Evolutionary conservation across 2,329 filamentous ascomycete species (phyloP).

Genomic region (Colletotrichum lentis): DNA sequence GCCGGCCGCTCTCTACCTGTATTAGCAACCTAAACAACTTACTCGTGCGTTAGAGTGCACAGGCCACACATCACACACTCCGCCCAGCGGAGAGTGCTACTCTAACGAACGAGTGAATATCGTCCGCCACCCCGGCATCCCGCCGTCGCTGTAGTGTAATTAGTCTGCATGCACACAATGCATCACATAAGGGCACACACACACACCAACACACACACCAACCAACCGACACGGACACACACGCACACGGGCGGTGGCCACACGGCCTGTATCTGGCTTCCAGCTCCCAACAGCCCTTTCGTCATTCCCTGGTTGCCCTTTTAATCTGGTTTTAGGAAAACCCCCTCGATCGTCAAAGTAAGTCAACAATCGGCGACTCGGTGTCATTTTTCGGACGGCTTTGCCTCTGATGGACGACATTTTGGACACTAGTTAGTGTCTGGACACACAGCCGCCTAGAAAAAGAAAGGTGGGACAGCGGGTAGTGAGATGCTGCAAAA

Average conservation of each 20-base stretch:
- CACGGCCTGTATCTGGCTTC: not conserved
- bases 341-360: constrained; percentile 1
- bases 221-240: not conserved
- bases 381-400: constrained; percentile 21
- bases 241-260: not conserved
- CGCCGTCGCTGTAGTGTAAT: not conserved
- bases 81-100: too few relatives aligned
- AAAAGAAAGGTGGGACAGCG: constrained; percentile 25
- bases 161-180: constrained; percentile 14
- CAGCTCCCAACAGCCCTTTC: not conserved
- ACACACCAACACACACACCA: not conserved
- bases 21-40: too few relatives aligned
- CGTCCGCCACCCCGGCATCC: not conserved
- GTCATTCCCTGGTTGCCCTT: not conserved
- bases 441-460: constrained; percentile 10
- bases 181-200: constrained; percentile 3
- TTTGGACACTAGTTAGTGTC: not conserved
- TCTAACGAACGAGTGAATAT: too few relatives aligned
- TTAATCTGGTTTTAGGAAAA: not conserved
- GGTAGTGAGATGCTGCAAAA: constrained; percentile 12
- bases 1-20: not conserved
- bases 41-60: too few relatives aligned
- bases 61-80: too few relatives aligned
- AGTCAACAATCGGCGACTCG: constrained; percentile 12
- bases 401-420: constrained; percentile 4